Evolutionary conservation across 495 filamentous ascomycete species (phyloP), one percentile per base, ranked within the genome.

Genomic region (Penicillium daleae): DNA sequence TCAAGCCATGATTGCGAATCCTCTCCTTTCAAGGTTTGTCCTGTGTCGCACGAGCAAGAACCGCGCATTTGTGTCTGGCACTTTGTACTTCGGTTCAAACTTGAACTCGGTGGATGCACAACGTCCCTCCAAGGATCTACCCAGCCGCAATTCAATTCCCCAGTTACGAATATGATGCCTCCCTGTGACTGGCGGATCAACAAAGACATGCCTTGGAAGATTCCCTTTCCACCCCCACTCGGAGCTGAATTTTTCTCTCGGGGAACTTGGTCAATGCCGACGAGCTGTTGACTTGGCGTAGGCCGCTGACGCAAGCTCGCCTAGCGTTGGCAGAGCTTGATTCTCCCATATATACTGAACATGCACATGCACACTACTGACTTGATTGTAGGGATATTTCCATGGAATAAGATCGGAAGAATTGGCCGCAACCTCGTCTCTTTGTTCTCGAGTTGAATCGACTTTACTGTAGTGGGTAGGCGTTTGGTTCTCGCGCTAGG

Each of bases 271-370:
- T 48, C 27, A 32, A 27, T 52, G 50, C 27, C 50, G 12, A 17
- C 27, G 31, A 54, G 31, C 51, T 35, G 27, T 54, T 54, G 31
- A 54, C 29, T 35, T 54, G 15, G 51, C 51, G 31, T 32, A 21
- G 17, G 51, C 51, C 29, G 31, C 29, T 54, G 51, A 54, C 51
- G 51, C 51, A 54, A 54, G 51, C 51, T 35, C 19, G 51, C 29
- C 51, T 32, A 35, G 31, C 51, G 7, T 32, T 13, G 29, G 9
- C 31, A 13, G 51, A 33, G 31, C 24, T 54, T 9, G 51, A 19
- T 54, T 33, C 15, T 5, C 1, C 15, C 26, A 8, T 50, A 29
- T 50, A 4, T 8, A 54, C 8, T n/a, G n/a, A 7, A 31, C 29
- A 31, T 3, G 12, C 29, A 13, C n/a, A 42, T 21, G 40, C 40